These are phyloP conservation scores for Candida boleticola DNA, from an alignment of 805 yeast genomes.

Conservation along the genomic window DNA sequence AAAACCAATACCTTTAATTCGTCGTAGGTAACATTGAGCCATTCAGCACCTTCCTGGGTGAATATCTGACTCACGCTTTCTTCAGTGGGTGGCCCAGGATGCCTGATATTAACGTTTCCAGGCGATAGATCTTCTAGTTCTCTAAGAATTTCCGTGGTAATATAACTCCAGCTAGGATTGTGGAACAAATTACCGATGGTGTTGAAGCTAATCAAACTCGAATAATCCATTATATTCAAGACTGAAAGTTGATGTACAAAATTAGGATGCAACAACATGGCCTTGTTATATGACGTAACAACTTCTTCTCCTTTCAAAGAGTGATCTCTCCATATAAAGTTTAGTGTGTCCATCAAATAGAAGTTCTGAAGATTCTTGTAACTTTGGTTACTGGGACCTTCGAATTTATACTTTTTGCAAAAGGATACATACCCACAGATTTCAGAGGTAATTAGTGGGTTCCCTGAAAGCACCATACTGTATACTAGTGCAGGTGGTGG, in stretches of 20 bases:
- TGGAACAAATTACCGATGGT: conserved; percentile 45
- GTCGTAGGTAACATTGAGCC: conserved; percentile 44
- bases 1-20: conserved; percentile 46
- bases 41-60: conserved; percentile 18
- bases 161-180: conserved; percentile 49
- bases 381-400: conserved; percentile 10
- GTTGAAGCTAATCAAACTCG: conserved; percentile 24
- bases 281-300: conserved; percentile 30
- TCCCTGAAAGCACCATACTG: conserved; percentile 36
- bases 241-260: conserved; percentile 29
- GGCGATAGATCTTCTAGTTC: conserved; percentile 41
- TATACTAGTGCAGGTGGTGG: conserved; percentile 41
- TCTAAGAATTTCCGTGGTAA: conserved; percentile 45
- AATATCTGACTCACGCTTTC: conserved; percentile 34
- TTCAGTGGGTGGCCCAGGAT: conserved; percentile 54
- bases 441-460: conserved; percentile 46
- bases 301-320: conserved; percentile 36
- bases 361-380: conserved; percentile 43
- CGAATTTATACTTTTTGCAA: conserved; percentile 34
- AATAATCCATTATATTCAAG: conserved; percentile 28
- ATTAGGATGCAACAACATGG: conserved; percentile 31
- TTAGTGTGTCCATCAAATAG: conserved; percentile 54
- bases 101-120: conserved; percentile 31
- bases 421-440: conserved; percentile 45
- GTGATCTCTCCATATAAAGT: conserved; percentile 55